Evolutionary conservation across 495 filamentous ascomycete genomes (phyloP).

Genomic region (Glarea lozoyensis): DNA sequence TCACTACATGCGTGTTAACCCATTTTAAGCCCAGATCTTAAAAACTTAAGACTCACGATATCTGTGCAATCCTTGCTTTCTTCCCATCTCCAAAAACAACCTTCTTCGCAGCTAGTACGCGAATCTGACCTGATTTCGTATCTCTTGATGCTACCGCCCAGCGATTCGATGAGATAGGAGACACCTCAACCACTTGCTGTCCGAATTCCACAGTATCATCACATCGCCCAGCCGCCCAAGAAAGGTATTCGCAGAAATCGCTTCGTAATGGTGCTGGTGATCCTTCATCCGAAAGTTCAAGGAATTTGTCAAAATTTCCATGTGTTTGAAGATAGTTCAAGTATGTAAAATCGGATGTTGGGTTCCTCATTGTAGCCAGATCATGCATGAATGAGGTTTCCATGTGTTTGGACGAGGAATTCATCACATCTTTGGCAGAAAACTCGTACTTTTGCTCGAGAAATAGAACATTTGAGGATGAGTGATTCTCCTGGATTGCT

Average conservation of each 20-base stretch:
- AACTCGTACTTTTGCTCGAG: conserved; percentile 74
- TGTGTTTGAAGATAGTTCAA: conserved; percentile 69
- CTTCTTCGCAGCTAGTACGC: not conserved
- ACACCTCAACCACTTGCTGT: not conserved
- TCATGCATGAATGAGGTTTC: conserved; percentile 96
- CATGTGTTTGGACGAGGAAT: conserved; percentile 44
- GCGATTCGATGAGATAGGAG: not conserved
- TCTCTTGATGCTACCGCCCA: not conserved
- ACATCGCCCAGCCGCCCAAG: not conserved
- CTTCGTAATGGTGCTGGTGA: not conserved
- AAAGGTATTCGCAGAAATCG: not conserved
- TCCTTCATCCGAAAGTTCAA: not conserved
- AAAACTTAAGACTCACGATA: not conserved
- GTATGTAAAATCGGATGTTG: conserved; percentile 84
- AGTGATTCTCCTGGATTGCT: conserved; percentile 63
- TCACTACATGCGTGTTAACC: not conserved
- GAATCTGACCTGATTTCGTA: not conserved
- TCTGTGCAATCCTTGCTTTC: not conserved
- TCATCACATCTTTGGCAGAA: conserved; percentile 25
- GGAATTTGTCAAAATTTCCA: not conserved
- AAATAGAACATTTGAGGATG: conserved; percentile 53
- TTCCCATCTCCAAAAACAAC: not conserved
- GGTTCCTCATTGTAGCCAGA: conserved; percentile 75
- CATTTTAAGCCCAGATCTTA: not conserved
- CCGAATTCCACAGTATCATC: not conserved